Percentiles rank a stretch among this genome's conserved stretches.
These are phyloP conservation scores for Boletus patriciae DNA, from an alignment of 768 basidiomycete species.

Conservation along the genomic window DNA sequence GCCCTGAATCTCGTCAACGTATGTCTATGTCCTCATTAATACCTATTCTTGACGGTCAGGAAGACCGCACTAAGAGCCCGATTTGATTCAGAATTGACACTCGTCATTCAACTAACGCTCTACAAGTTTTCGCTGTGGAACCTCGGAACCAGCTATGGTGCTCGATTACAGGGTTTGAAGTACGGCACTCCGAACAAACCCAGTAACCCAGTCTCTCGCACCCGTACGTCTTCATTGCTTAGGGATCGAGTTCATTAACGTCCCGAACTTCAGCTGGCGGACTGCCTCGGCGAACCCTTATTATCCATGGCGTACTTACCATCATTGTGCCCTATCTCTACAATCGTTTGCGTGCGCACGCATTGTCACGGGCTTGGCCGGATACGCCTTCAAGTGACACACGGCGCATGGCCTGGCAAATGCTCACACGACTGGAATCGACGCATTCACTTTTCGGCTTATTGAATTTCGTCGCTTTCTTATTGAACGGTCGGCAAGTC, in stretches of 20 bases:
- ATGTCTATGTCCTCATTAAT: slow-evolving; percentile 26
- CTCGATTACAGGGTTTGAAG: slow-evolving; percentile 74
- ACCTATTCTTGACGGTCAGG: slow-evolving; percentile 17
- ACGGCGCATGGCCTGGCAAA: slow-evolving; percentile 71
- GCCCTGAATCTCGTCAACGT: slow-evolving; percentile 71
- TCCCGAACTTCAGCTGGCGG: slow-evolving; percentile 51
- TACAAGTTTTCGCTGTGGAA: slow-evolving; percentile 87
- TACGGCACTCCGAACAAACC: slow-evolving; percentile 42
- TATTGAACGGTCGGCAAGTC: slow-evolving; percentile 82
- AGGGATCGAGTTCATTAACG: background rate
- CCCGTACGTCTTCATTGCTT: slow-evolving; percentile 22
- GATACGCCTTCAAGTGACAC: slow-evolving; percentile 81
- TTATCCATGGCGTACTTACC: slow-evolving; percentile 71
- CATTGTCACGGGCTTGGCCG: slow-evolving; percentile 86
- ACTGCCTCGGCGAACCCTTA: slow-evolving; percentile 57
- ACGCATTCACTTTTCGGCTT: slow-evolving; percentile 61
- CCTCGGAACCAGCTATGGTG: slow-evolving; percentile 77
- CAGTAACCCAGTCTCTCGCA: slow-evolving; percentile 9
- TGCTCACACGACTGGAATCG: slow-evolving; percentile 66
- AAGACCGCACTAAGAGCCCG: slow-evolving; percentile 59
- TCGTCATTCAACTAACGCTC: slow-evolving; percentile 68
- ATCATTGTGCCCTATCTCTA: slow-evolving; percentile 79
- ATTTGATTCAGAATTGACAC: slow-evolving; percentile 71
- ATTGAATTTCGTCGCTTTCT: slow-evolving; percentile 76
- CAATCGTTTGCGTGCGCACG: slow-evolving; percentile 67